A percentile compares a stretch with the other conserved stretches of the same genome.
Conservation (phyloP, 1,139 yeast species). For the Taiozyma sp. region DNA sequence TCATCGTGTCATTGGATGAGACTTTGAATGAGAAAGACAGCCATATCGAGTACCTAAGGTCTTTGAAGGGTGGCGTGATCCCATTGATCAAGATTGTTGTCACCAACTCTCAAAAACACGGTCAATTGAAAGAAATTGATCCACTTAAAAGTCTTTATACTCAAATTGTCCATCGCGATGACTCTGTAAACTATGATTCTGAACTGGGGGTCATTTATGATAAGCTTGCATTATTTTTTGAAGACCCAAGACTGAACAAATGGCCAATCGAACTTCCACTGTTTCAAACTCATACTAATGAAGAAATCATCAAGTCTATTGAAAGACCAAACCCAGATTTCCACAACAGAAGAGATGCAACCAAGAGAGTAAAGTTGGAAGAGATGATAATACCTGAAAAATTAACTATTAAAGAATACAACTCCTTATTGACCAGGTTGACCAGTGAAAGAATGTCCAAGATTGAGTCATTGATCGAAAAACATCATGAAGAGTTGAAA, state of each 20-base stretch:
- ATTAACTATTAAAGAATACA: slow-evolving; percentile 31
- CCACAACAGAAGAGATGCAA: background rate
- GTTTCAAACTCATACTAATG: slow-evolving; percentile 8
- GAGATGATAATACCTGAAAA: slow-evolving; percentile 21
- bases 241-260: slow-evolving; percentile 9
- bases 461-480: slow-evolving; percentile 29
- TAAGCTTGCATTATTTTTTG: slow-evolving; percentile 13
- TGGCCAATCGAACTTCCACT: slow-evolving; percentile 18
- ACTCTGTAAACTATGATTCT: slow-evolving; percentile 1
- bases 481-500: slow-evolving; percentile 28
- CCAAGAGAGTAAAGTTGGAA: slow-evolving; percentile 13
- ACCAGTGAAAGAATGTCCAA: slow-evolving; percentile 23
- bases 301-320: slow-evolving; percentile 12
- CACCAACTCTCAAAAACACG: slow-evolving; percentile 38
- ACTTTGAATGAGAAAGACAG: slow-evolving; percentile 38
- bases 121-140: slow-evolving; percentile 11
- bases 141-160: slow-evolving; percentile 6
- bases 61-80: slow-evolving; percentile 12
- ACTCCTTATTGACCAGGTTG: slow-evolving; percentile 36
- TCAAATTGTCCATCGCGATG: slow-evolving; percentile 11
- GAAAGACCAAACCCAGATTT: slow-evolving; percentile 10
- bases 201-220: slow-evolving; percentile 7
- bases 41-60: slow-evolving; percentile 23
- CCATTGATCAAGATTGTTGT: slow-evolving; percentile 40
- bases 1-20: slow-evolving; percentile 59